Evolutionary conservation across 1,284 basidiomycete genomes (phyloP), one percentile per base, ranked within the genome.

Genomic region (Albatrellus sp.): DNA sequence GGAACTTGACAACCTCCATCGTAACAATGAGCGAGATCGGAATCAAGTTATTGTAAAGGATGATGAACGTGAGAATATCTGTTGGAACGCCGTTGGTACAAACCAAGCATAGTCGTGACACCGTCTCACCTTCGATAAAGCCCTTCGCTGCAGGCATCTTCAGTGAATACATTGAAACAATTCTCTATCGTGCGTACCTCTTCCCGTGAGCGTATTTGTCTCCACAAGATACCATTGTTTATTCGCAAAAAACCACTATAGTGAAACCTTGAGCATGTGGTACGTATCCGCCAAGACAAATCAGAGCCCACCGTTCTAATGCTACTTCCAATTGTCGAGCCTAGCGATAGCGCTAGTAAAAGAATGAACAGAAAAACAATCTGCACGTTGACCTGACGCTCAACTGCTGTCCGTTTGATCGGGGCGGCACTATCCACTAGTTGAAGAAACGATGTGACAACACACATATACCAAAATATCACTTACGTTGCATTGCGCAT

Each of bases 11-110:
- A 24, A 98, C 87, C 66, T 99, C 96, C 85, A 98, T 98, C 1
- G 96, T 98, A 57, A 99, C 94, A 58, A 98, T 96, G 53, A 99
- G 80, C 48, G 94, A 98, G 59, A 99, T 99, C 6, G 96, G 96
- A 52, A 98, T 98, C 55, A 99, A 71, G 66, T 98, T 98, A 72
- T 98, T 98, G 73, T 98, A 97, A 34, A 97, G 75, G 60, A 98
- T 97, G 65, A 98, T 90, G 67, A 98, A 99, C 1, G 96, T 98
- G 39, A 98, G 71, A 48, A 98, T 91, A 61, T 98, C 94, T 84
- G 52, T 34, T 17, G 34, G 34, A 24, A 8, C 32, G 43, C 48
- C 12, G 48, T 54, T 31, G 55, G 41, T 29, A 37, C 24, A 40
- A 37, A n/a, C 39, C 4, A 40, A 29, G 14, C 5, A 9, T n/a